Base-by-base conservation (phyloP, 2,329 filamentous ascomycete species). In the Trichoderma sp. region DNA sequence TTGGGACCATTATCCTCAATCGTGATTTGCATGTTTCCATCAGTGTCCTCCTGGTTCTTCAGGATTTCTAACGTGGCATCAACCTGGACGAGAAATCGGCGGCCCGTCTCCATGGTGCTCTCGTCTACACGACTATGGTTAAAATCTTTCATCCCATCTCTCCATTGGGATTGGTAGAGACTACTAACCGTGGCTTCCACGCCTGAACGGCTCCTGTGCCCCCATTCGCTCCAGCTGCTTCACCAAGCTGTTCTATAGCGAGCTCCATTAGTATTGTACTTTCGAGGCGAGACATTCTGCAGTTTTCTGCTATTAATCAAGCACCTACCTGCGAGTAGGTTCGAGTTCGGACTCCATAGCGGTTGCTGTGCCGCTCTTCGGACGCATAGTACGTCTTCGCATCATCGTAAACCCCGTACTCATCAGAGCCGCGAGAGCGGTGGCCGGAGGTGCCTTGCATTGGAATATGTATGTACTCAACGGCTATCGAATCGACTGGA, bases 1-100 rank as follows among this genome's bases (percentile, higher is more conserved):
- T 98, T 99, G 59, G 95, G 94, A 0, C 95, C 95, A 71, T 88
- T 87, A 80, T 99, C 95, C 76, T 98, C 95, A 74, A 98, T 97
- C 34, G 95, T 99, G 78, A 99, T 99, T 79, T 98, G 94, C 84
- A 93, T 92, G 79, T 99, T 97, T 67, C 87, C 84, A 79, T 99
- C 94, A 34, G 94, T 96, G 76, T 99, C 95, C 79, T 99, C 95
- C 72, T 94, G 91, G 42, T 88, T 87, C 70, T 93, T 84, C 53
- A 99, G 84, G 68, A 87, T 90, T 75, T 93, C 86, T 67, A 97
- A 85, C 0, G 94, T 97, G 25, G 88, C 84, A 58, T 97, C 91
- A 74, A 98, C 94, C 73, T 95, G 87, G 77, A 98, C 89, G 42
- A 97, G 85, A 79, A 97, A 97, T 72, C 90, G 90, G 70, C 92